Base-by-base conservation (phyloP, 2,329 filamentous ascomycete species). In the Myriosclerotinia scirpicola region DNA sequence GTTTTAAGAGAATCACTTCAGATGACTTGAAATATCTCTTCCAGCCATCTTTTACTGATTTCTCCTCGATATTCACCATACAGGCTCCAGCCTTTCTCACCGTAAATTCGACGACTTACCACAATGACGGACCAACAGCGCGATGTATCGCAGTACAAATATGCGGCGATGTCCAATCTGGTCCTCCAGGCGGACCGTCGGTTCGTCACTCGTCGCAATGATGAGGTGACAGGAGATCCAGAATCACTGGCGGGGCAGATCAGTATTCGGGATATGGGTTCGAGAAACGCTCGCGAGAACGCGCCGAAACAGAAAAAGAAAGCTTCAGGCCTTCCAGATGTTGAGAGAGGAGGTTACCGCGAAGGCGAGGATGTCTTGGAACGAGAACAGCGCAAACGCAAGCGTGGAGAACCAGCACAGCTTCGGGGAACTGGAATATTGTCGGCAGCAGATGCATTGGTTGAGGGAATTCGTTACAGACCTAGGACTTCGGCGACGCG, bases 101-200 rank as follows among this genome's bases (percentile, higher is more conserved):
- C 78, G 36, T 42, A 22, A 68, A 67, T 54, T 69, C 50, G 34
- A 48, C 48, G 17, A 61, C 55, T 46, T 66, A 62, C 71, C 71
- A 78, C 70, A 64, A 93, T 94, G 91, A 85, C 90, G 79, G 90
- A 89, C 79, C 84, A 87, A 79, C 83, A 89, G 76, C 87, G 86
- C 80, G 87, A 95, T 90, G 91, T 96, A 76, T 93, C 92, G 80
- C 93, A 97, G 81, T 97, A 96, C 86, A 97, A 97, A 81, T 97
- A 97, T 87, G 93, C 93, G 88, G 93, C 92, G 80, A 98, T 99
- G 95, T 99, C 95, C 82, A 99, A 99, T 88, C 90, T 99, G 92
- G 95, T 99, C 78, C 92, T 99, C 87, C 95, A 99, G 91, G 93
- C 93, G 82, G 95, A 99, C 83, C 90, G 93, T 81, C 90, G 95